phyloP scores from a whole-genome alignment of 306 rosid genomes.

The Trichosanthes truncata region DNA sequence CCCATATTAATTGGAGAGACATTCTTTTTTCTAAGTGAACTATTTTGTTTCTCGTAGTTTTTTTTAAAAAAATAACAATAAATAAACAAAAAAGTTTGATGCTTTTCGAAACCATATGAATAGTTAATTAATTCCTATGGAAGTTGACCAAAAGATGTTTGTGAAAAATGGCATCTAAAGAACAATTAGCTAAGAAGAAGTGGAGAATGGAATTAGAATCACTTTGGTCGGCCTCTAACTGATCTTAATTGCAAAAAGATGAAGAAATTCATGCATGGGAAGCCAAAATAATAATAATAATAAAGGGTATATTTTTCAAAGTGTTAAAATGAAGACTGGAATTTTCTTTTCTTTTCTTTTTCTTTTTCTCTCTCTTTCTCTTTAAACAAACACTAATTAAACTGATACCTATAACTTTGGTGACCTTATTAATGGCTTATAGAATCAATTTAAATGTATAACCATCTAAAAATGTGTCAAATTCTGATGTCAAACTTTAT shows the following conservation, averaged over 20 bases:
- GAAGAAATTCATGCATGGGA: not conserved
- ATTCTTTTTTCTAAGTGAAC: not conserved
- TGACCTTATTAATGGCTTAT: not conserved
- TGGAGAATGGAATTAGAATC: conserved; percentile 90
- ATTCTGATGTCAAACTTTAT: not conserved
- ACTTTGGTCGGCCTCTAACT: conserved; percentile 82
- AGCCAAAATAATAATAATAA: not conserved
- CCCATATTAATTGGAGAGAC: too few relatives aligned
- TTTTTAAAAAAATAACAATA: not conserved
- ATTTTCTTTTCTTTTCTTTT: not conserved
- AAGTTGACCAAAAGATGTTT: conserved; percentile 13
- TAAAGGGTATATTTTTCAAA: conserved; percentile 16
- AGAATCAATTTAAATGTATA: not conserved
- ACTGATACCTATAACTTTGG: not conserved
- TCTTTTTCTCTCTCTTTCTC: not conserved
- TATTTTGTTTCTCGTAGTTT: not conserved
- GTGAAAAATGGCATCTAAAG: conserved; percentile 29
- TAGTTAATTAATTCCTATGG: not conserved
- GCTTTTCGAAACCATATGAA: not conserved
- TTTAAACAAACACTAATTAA: not conserved
- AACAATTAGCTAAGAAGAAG: conserved; percentile 19
- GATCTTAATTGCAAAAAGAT: conserved; percentile 17
- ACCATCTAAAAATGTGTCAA: not conserved
- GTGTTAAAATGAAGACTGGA: conserved; percentile 49
- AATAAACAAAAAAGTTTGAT: not conserved